These are phyloP conservation scores for Russula vinacea DNA, from an alignment of 768 basidiomycete species.

Conservation along the genomic window DNA sequence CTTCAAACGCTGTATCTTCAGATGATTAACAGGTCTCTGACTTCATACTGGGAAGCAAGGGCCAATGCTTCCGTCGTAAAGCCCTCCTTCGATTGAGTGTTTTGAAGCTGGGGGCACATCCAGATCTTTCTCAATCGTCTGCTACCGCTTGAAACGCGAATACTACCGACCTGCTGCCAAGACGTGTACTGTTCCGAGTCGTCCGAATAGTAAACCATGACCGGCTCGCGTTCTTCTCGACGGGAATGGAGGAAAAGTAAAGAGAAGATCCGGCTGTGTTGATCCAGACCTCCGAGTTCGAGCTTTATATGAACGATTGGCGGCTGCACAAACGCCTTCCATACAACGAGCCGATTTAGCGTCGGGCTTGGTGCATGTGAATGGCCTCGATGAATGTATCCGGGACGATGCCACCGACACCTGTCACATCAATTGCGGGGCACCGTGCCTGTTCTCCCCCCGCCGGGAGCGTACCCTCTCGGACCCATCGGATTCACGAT, in stretches of 20 bases:
- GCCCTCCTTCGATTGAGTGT: constrained; percentile 1
- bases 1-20: neutral
- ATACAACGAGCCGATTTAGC: neutral
- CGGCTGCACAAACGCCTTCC: neutral
- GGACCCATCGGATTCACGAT: too few species aligned
- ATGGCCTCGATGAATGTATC: neutral
- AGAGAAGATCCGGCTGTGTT: neutral
- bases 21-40: constrained; percentile 14
- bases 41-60: constrained; percentile 20
- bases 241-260: neutral
- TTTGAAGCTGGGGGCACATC: constrained; percentile 6
- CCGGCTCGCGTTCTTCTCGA: neutral
- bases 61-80: constrained; percentile 15
- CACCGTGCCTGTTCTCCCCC: neutral
- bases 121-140: neutral
- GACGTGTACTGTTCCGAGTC: constrained; percentile 20
- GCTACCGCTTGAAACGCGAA: neutral
- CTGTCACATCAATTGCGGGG: neutral
- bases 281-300: neutral
- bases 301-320: constrained; percentile 4
- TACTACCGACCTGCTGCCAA: constrained; percentile 15
- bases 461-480: neutral
- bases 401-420: too few species aligned
- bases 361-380: neutral
- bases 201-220: constrained; percentile 17